Evolutionary conservation across 2,329 filamentous ascomycete genomes (phyloP), one percentile per base, ranked within the genome.

Genomic region (Gliomastix tumulicola): DNA sequence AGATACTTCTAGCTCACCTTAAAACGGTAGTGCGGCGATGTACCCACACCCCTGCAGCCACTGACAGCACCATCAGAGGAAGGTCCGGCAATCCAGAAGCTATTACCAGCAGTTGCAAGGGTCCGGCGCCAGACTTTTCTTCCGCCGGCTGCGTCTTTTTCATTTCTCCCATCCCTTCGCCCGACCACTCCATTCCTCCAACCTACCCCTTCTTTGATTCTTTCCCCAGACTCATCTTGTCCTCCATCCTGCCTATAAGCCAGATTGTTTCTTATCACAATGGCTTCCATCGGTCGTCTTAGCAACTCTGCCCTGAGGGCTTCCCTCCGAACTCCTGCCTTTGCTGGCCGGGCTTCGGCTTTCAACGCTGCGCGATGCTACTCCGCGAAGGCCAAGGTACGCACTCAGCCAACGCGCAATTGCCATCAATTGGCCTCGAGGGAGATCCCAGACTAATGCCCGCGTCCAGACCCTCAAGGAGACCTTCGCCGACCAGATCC

Each of bases 401-500:
- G 71, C 42, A n/a, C n/a, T n/a, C n/a, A n/a, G n/a, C n/a, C n/a
- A n/a, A n/a, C n/a, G n/a, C n/a, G n/a, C n/a, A n/a, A n/a, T n/a
- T n/a, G n/a, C n/a, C n/a, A n/a, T n/a, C n/a, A n/a, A n/a, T 27
- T 5, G 7, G 8, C 27, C 27, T 18, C 22, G 13, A 33, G n/a
- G 12, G 16, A 22, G 22, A n/a, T n/a, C 19, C 21, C 16, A 17
- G n/a, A 27, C 38, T 34, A 27, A 34, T 28, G n/a, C 13, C 19
- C 11, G 25, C 5, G 19, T 42, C 19, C 33, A 98, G 92, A 88
- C 88, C 53, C 72, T 98, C 62, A 98, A 98, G 77, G 92, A 98
- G 66, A 90, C 88, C 62, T 97, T 98, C 66, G 90, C 90, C 62
- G 89, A 92, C 66, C 84, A 90, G 59, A 76, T 98, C 46, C 92